These are phyloP conservation scores for Sporothrix luriei DNA, from an alignment of 2,329 filamentous ascomycete genomes.

Conservation along the genomic window DNA sequence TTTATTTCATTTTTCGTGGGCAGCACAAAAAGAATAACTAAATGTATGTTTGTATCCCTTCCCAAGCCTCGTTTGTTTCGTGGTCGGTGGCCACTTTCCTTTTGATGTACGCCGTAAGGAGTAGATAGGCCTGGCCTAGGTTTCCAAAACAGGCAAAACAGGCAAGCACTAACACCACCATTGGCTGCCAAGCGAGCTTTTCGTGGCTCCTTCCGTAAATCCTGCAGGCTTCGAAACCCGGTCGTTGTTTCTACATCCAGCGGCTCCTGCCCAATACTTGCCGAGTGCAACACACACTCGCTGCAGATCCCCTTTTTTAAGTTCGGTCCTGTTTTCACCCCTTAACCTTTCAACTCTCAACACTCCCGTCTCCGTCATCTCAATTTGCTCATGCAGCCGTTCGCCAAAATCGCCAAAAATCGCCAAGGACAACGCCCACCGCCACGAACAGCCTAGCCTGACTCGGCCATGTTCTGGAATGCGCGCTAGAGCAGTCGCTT, in stretches of 20 bases:
- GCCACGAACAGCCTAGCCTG: neutral
- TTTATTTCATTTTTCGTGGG: neutral
- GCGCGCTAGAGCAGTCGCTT: slow-evolving; percentile 16
- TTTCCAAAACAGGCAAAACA: slow-evolving; percentile 9
- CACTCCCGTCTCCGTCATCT: neutral
- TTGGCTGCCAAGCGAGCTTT: slow-evolving; percentile 1
- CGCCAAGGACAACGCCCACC: neutral
- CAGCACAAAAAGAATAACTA: neutral
- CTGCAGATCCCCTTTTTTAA: neutral
- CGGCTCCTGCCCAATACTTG: neutral
- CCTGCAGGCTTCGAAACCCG: neutral
- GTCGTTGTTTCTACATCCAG: slow-evolving; percentile 17
- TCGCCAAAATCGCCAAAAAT: neutral
- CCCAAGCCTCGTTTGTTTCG: neutral
- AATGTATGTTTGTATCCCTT: neutral
- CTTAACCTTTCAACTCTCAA: neutral
- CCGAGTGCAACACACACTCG: neutral
- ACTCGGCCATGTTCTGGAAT: slow-evolving; percentile 19
- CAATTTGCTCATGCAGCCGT: slow-evolving; percentile 4
- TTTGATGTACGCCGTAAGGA: too few species aligned
- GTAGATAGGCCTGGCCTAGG: neutral
- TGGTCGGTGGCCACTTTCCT: neutral
- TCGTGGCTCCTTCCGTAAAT: slow-evolving; percentile 8
- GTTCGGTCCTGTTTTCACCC: neutral
- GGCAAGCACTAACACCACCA: slow-evolving; percentile 13